Evolutionary conservation across 495 filamentous ascomycete species (phyloP), one percentile per base, ranked within the genome.

Genomic region (Xylaria sp.): DNA sequence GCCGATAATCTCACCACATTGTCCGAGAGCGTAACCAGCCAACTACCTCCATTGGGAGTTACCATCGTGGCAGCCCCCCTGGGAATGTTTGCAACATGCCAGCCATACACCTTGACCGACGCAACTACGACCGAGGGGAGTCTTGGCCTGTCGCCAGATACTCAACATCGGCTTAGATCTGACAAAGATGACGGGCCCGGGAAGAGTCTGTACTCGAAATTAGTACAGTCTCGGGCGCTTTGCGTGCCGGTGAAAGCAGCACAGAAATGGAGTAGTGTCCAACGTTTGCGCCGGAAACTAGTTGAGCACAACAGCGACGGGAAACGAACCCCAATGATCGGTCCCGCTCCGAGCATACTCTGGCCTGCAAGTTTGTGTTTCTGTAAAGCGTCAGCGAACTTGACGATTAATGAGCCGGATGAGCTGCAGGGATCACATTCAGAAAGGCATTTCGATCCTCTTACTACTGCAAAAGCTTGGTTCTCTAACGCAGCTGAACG

Each of bases 381-480:
- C 68, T 79, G 82, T 24, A 86, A 82, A 72, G 76, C 72, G 41
- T 70, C 76, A 55, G 71, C 75, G 41, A 68, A 71, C 5, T 48
- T 75, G 11, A 48, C 72, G 19, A 73, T 77, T 24, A 66, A 72
- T 21, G 77, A 77, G 61, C n/a, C 68, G 58, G 72, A 73, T 17
- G 75, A 77, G 19, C 65, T 48, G n/a, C 61, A 69, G 1, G 26
- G 29, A 50, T 71, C 70, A n/a, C 58, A 70, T 9, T 33, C 48
- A n/a, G 71, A 77, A 2, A 79, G 74, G 12, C 74, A 74, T 29
- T 76, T 81, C 48, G 90, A 95, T 76, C 90, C 92, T 26, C 74
- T 97, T 35, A 81, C 85, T 14, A 86, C 88, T 72, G 92, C 91
- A 3, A 89, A 93, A 79, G 79, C 83, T 29, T 97, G 94, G 94